phyloP scores from a whole-genome alignment of 495 filamentous ascomycete species.

The Trypethelium eluteriae region DNA sequence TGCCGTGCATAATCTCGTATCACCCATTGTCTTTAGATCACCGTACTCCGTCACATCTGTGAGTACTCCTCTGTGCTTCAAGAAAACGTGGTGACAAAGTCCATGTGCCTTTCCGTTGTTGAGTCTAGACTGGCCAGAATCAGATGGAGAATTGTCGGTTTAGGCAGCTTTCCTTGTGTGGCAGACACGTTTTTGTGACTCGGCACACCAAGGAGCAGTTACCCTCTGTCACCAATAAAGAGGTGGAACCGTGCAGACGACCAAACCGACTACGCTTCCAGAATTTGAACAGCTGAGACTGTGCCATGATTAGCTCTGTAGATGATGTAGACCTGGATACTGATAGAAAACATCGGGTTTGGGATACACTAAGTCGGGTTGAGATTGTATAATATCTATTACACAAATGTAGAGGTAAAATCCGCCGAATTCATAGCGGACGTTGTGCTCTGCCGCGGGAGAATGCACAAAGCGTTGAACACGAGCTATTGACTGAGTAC shows the following conservation, averaged over 20 bases:
- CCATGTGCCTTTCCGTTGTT: not conserved
- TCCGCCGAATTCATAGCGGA: no score
- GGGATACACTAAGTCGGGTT: not conserved
- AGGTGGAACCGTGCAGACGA: not conserved
- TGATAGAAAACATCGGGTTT: not conserved
- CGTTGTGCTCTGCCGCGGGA: no score
- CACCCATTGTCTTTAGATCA: not conserved
- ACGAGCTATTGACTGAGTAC: no score
- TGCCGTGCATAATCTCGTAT: not conserved
- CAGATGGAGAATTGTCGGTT: not conserved
- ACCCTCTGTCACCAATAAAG: not conserved
- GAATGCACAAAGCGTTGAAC: no score
- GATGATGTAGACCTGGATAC: not conserved
- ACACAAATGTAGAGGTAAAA: no score
- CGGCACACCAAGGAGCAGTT: not conserved
- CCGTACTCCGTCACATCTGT: constrained; percentile 2
- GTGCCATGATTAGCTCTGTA: no score
- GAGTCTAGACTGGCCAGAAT: not conserved
- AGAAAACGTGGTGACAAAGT: not conserved
- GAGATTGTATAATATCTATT: not conserved
- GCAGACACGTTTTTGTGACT: not conserved
- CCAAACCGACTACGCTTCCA: not conserved
- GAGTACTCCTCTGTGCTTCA: not conserved
- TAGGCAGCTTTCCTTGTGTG: not conserved
- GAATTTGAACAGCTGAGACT: no score